Evolutionary conservation across 73 alveolate species (phyloP), one percentile per base, ranked within the genome.

Genomic region (Paramecium pentaurelia): DNA sequence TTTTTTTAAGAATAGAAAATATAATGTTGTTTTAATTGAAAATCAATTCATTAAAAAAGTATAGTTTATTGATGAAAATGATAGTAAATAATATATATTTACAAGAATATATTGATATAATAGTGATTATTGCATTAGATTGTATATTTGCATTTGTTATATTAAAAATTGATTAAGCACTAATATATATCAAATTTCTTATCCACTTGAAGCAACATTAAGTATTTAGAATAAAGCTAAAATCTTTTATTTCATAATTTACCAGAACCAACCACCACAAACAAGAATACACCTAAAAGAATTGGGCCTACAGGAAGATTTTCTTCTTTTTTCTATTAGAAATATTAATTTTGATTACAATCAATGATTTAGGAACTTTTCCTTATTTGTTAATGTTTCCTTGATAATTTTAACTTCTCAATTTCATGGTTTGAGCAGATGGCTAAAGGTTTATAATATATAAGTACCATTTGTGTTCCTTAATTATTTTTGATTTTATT

Each of bases 361-460:
- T 93, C 9, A 96, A 91, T 16, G 98, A 95, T 71, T 93, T 95
- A 60, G 99, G 98, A 40, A 96, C 99, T 92, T 96, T 93, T 91
- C 98, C 99, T 77, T 93, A 77, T 87, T 95, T 96, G 10, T 94
- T 95, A 59, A 96, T 68, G 93, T 96, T 96, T 89, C 93, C 86
- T 71, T 96, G 94, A 86, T 96, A 96, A 36, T 92, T 93, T 93
- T 96, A 94, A 94, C 95, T 93, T 92, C 92, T 96, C 51, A 94
- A 96, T 93, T 92, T 96, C 94, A 95, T 95, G 18, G 91, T 80
- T 80, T 80, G 28, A 45, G 71, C 71, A 16, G 91, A 80, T 80
- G 91, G 91, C 91, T 80, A 27, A 45, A 45, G 12, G 8, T 14
- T 6, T 80, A 14, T 11, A 9, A 49, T 45, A 49, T 45, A 25